phyloP scores from a whole-genome alignment of 176 grass and related monocot genomes.

The Calamus simplicifolius region DNA sequence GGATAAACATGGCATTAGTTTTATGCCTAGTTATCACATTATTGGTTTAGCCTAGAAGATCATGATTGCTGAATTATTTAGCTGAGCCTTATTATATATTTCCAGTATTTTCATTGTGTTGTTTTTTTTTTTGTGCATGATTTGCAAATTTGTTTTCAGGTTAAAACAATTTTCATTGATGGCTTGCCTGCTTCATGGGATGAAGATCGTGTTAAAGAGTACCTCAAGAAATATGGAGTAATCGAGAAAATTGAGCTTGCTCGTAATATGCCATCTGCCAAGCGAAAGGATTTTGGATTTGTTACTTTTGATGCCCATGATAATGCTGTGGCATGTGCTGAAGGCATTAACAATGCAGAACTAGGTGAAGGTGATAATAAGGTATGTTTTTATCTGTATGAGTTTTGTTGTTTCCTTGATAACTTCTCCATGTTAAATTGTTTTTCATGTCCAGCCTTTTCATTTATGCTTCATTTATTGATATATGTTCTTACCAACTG shows the following conservation, averaged over 20 bases:
- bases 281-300: conserved; percentile 96
- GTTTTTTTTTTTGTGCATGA: conserved; percentile 1
- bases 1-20: no score
- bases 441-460: neutral
- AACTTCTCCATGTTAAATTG: no score
- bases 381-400: conserved; percentile 26
- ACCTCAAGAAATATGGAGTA: conserved; percentile 80
- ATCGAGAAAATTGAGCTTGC: conserved; percentile 92
- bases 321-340: conserved; percentile 82
- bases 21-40: no score
- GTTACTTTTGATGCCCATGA: conserved; percentile 87
- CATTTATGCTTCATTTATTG: conserved; percentile 7
- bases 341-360: conserved; percentile 51
- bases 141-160: conserved; percentile 29
- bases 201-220: conserved; percentile 74
- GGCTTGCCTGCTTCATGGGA: conserved; percentile 76
- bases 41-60: no score
- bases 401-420: no score
- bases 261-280: conserved; percentile 89
- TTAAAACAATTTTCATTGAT: conserved; percentile 92
- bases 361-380: conserved; percentile 69
- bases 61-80: no score
- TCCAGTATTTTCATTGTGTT: conserved; percentile 9
- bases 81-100: no score
- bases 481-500: neutral